phyloP scores from a whole-genome alignment of 805 yeast species.

The Yarrowia sp. region DNA sequence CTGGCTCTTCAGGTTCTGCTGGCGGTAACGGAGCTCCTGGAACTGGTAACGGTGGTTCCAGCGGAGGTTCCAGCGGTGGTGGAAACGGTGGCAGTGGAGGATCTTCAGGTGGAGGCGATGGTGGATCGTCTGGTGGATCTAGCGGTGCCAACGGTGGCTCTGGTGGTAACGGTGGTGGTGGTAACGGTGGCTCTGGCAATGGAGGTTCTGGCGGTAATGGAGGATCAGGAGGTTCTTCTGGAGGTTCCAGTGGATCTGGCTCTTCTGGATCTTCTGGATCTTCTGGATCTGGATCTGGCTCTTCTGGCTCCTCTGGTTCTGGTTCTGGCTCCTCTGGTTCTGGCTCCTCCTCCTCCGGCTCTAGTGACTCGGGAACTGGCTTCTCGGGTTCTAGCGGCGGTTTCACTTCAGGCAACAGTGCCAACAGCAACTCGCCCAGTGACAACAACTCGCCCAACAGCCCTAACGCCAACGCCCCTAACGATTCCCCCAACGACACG shows the following conservation, averaged over 20 bases:
- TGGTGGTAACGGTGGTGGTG: no score
- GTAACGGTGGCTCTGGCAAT: no score
- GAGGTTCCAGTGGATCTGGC: slow-evolving; percentile 10
- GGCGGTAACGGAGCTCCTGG: slow-evolving; percentile 1
- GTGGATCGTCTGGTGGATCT: background rate
- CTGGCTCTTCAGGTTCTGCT: background rate
- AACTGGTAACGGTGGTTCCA: slow-evolving; percentile 5
- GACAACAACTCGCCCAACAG: background rate
- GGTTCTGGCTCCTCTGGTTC: slow-evolving; percentile 5
- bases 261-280: slow-evolving; percentile 11
- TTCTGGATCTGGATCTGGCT: slow-evolving; percentile 1
- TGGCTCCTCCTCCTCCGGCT: slow-evolving; percentile 5
- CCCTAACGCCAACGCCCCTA: slow-evolving; percentile 1
- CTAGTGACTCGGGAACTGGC: slow-evolving; percentile 1
- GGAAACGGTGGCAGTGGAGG: slow-evolving; percentile 8
- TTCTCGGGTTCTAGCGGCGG: slow-evolving; percentile 21
- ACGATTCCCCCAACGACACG: slow-evolving; percentile 1
- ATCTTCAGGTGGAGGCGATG: slow-evolving; percentile 6
- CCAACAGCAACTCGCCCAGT: slow-evolving; percentile 6
- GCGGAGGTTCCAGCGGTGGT: background rate
- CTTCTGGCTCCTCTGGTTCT: background rate
- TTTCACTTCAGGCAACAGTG: slow-evolving; percentile 12
- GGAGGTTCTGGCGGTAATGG: no score
- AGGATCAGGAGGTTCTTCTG: slow-evolving; percentile 10
- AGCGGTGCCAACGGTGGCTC: background rate